These are phyloP conservation scores for Sarocladium strictum DNA, from an alignment of 2,329 filamentous ascomycete genomes.

Conservation along the genomic window DNA sequence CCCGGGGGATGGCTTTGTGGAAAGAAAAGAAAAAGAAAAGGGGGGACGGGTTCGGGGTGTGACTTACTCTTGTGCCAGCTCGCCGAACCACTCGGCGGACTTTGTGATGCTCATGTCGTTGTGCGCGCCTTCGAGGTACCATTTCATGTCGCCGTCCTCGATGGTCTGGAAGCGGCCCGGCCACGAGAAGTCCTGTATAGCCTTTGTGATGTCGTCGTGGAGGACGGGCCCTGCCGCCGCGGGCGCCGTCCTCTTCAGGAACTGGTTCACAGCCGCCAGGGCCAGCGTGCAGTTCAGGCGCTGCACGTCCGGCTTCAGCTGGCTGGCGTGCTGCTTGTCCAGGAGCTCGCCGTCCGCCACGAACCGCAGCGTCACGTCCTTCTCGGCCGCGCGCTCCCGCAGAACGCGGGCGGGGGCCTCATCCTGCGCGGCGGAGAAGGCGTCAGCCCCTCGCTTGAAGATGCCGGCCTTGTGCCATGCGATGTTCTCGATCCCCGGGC, in stretches of 20 bases:
- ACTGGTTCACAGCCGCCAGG: constrained; percentile 17
- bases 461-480: constrained; percentile 48
- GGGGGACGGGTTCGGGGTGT: too few species aligned
- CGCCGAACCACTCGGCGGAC: constrained; percentile 26
- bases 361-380: constrained; percentile 21
- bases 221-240: constrained; percentile 11
- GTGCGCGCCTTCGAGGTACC: constrained; percentile 37
- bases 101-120: constrained; percentile 32
- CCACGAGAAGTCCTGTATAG: constrained; percentile 22
- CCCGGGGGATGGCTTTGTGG: background rate
- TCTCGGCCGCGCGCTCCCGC: constrained; percentile 27
- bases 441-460: constrained; percentile 32
- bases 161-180: constrained; percentile 28
- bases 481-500: constrained; percentile 38
- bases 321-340: background rate
- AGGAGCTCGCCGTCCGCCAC: constrained; percentile 17
- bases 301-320: constrained; percentile 22
- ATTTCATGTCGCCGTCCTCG: constrained; percentile 17
- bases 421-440: constrained; percentile 26
- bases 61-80: background rate
- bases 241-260: constrained; percentile 18
- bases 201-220: constrained; percentile 18
- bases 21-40: background rate
- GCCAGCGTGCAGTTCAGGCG: constrained; percentile 26
- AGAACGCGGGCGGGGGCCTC: constrained; percentile 26